Percentiles rank a stretch among this genome's conserved stretches.
phyloP scores from a whole-genome alignment of 1,139 yeast genomes.

The Debaryomyces sp. region DNA sequence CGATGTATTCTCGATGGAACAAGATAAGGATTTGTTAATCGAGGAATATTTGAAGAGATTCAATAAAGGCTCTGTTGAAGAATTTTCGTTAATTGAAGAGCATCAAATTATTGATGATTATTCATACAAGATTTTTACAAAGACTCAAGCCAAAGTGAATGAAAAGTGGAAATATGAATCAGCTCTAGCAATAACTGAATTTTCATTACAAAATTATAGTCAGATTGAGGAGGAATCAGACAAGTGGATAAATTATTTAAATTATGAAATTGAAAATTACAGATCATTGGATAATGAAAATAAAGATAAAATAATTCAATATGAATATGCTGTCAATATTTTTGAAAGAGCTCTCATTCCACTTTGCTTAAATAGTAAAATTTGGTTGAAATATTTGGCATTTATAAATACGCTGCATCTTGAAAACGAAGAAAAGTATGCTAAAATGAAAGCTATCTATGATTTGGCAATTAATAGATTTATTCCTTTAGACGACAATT shows the following conservation, averaged over 20 bases:
- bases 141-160: conserved; percentile 54
- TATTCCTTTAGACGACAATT: conserved; percentile 43
- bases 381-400: conserved; percentile 63
- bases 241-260: conserved; percentile 57
- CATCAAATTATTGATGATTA: conserved; percentile 46
- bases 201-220: conserved; percentile 31
- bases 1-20: conserved; percentile 32
- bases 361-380: conserved; percentile 46
- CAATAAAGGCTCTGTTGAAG: conserved; percentile 24
- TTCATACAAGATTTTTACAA: conserved; percentile 41
- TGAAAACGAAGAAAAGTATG: conserved; percentile 21
- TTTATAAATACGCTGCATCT: conserved; percentile 31
- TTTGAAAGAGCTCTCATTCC: conserved; percentile 68
- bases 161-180: conserved; percentile 67
- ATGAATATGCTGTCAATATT: conserved; percentile 28
- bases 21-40: conserved; percentile 14
- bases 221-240: conserved; percentile 35
- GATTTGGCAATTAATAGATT: conserved; percentile 46
- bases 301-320: conserved; percentile 9
- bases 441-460: conserved; percentile 35
- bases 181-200: conserved; percentile 44
- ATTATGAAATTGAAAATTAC: conserved; percentile 38
- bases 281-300: neutral
- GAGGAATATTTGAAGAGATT: conserved; percentile 24
- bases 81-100: conserved; percentile 31